Conservation (phyloP, 441 rosid genomes). For the Geranium incanum region DNA sequence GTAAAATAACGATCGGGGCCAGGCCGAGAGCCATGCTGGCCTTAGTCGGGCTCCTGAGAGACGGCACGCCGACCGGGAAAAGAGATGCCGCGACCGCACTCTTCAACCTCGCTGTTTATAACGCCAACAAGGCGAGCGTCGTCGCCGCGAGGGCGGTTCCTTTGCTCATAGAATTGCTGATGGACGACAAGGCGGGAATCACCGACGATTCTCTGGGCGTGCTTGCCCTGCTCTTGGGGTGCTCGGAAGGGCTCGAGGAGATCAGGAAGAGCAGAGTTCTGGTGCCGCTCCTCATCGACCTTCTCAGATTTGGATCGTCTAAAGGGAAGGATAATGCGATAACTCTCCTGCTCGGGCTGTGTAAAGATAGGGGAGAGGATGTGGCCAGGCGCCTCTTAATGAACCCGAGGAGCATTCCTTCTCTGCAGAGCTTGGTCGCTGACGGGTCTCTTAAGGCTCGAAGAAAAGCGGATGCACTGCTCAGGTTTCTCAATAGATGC, state of each 20-base stretch:
- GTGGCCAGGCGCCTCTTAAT: constrained; percentile 40
- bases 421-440: constrained; percentile 47
- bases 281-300: constrained; percentile 51
- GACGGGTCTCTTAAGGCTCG: constrained; percentile 57
- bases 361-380: constrained; percentile 57
- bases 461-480: constrained; percentile 57
- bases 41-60: constrained; percentile 42
- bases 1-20: constrained; percentile 44
- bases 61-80: constrained; percentile 52
- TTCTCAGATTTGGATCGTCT: constrained; percentile 50
- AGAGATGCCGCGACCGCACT: constrained; percentile 55
- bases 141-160: constrained; percentile 41
- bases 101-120: constrained; percentile 42
- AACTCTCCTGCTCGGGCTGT: constrained; percentile 50
- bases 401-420: constrained; percentile 57
- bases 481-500: constrained; percentile 53
- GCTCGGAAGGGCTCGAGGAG: constrained; percentile 42
- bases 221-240: constrained; percentile 38
- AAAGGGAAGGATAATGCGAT: constrained; percentile 59
- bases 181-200: constrained; percentile 63
- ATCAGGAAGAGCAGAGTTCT: constrained; percentile 38
- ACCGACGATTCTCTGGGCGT: constrained; percentile 55
- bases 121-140: constrained; percentile 37
- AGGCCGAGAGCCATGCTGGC: constrained; percentile 44
- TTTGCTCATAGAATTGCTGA: constrained; percentile 45